These are phyloP conservation scores for Pseudevernia furfuracea DNA, from an alignment of 495 filamentous ascomycete genomes.

Conservation along the genomic window DNA sequence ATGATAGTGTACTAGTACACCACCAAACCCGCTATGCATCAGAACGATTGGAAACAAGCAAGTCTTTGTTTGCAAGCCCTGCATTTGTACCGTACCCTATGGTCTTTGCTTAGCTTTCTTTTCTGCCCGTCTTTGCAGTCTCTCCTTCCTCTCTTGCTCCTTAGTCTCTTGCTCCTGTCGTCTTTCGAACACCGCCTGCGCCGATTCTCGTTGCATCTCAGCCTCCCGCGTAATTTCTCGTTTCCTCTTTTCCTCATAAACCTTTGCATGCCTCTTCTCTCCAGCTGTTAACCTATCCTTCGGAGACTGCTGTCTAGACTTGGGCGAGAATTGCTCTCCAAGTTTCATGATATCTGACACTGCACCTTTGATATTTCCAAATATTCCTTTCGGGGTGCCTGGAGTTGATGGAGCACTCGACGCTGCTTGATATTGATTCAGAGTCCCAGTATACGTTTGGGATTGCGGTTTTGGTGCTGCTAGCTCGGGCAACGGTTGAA, in stretches of 20 bases:
- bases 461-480: neutral
- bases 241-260: conserved; percentile 15
- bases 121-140: neutral
- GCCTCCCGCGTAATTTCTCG: conserved; percentile 10
- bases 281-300: conserved; percentile 15
- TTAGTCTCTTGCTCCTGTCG: neutral
- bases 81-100: neutral
- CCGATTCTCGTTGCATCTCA: neutral
- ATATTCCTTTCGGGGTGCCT: conserved; percentile 2
- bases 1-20: conserved; percentile 11
- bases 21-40: neutral
- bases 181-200: conserved; percentile 1
- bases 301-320: neutral
- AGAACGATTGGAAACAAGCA: neutral
- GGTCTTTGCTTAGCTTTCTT: neutral
- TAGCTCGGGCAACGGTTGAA: conserved; percentile 40
- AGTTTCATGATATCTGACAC: neutral
- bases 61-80: neutral
- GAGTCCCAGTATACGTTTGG: neutral
- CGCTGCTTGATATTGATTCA: conserved; percentile 11
- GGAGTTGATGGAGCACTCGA: neutral
- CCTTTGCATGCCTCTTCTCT: conserved; percentile 17
- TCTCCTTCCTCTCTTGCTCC: neutral
- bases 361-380: conserved; percentile 7
- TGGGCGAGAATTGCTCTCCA: neutral